phyloP scores from a whole-genome alignment of 768 basidiomycete species.

The Trametes punicea region DNA sequence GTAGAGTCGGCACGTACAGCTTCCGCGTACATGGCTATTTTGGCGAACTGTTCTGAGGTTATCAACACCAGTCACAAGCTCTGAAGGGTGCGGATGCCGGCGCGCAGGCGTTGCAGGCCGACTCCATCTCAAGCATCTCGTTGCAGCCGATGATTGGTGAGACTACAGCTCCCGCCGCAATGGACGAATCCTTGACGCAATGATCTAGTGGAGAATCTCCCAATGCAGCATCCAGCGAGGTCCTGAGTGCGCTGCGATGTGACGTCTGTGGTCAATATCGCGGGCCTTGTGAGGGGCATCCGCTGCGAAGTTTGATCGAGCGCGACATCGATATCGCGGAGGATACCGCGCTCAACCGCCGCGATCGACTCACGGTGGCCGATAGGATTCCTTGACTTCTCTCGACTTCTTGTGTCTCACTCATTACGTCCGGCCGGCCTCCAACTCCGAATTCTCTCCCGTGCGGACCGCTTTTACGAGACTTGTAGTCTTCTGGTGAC shows the following conservation, averaged over 20 bases:
- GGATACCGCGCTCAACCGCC: neutral
- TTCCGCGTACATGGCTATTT: too few relatives aligned
- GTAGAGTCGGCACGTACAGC: too few relatives aligned
- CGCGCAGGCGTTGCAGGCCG: constrained; percentile 5
- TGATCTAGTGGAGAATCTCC: neutral
- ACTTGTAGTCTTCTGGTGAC: too few relatives aligned
- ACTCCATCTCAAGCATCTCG: neutral
- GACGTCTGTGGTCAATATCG: neutral
- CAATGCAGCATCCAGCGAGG: neutral
- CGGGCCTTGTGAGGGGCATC: neutral
- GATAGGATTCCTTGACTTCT: neutral
- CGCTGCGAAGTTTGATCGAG: constrained; percentile 1
- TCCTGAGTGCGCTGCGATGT: constrained; percentile 2
- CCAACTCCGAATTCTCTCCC: neutral
- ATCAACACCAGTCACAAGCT: neutral
- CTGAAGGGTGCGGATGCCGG: neutral
- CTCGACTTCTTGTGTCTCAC: neutral
- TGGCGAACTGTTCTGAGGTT: too few relatives aligned
- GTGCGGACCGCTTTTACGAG: neutral
- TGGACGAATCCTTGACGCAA: neutral
- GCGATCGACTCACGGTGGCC: neutral
- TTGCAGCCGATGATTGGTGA: neutral
- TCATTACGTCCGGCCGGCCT: neutral
- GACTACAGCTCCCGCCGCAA: neutral
- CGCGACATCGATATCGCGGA: neutral